These are phyloP conservation scores for Saccharomyces pastorianus DNA, from an alignment of 1,139 yeast genomes.

Conservation along the genomic window DNA sequence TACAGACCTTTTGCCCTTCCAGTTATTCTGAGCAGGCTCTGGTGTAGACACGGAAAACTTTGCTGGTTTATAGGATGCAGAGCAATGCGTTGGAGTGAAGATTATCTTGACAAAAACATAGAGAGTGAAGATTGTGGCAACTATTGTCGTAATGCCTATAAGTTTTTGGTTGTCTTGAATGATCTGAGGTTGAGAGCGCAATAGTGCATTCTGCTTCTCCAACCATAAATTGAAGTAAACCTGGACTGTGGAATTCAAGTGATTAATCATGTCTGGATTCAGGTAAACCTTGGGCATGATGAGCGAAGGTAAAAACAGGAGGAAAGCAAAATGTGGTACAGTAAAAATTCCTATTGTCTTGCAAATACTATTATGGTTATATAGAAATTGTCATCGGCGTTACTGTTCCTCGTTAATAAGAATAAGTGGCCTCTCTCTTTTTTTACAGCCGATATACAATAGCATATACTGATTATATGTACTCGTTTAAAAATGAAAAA, in stretches of 20 bases:
- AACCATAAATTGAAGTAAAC: constrained; percentile 22
- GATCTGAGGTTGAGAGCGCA: constrained; percentile 15
- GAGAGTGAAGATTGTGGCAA: constrained; percentile 16
- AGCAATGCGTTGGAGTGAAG: constrained; percentile 8
- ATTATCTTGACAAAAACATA: constrained; percentile 16
- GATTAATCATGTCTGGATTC: constrained; percentile 24
- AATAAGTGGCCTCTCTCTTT: background rate
- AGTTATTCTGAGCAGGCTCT: constrained; percentile 78
- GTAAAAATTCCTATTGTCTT: background rate
- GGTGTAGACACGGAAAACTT: constrained; percentile 58
- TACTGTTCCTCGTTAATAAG: background rate
- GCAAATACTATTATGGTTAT: background rate
- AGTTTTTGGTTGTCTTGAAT: constrained; percentile 11
- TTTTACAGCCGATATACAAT: background rate
- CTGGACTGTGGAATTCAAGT: constrained; percentile 24
- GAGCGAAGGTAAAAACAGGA: background rate
- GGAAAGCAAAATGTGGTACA: too few species aligned
- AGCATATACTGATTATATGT: background rate
- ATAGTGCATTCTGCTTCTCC: constrained; percentile 10
- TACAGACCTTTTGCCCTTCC: constrained; percentile 79
- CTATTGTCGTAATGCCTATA: constrained; percentile 15
- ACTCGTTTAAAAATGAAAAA: background rate
- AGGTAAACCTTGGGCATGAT: constrained; percentile 18
- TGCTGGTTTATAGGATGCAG: constrained; percentile 33
- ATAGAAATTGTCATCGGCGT: background rate